Evolutionary conservation across 2,329 filamentous ascomycete genomes (phyloP).

Genomic region (Biscogniauxia mediterranea): DNA sequence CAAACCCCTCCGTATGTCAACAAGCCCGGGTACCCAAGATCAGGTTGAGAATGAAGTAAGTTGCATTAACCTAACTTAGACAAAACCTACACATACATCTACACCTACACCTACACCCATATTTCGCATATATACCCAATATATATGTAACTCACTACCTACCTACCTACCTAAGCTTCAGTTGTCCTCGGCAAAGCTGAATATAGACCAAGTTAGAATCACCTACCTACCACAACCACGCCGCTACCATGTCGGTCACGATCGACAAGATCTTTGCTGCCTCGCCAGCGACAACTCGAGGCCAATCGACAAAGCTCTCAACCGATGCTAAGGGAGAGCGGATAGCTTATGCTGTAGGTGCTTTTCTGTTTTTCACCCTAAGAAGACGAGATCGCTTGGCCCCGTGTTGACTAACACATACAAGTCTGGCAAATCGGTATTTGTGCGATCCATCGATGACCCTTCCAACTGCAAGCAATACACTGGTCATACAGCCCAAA

Average conservation of each 20-base stretch:
- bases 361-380: not conserved
- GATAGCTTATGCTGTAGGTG: conserved; percentile 83
- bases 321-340: conserved; percentile 85
- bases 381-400: not conserved
- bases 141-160: not conserved
- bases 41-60: not conserved
- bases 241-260: conserved; percentile 49
- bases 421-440: conserved; percentile 93
- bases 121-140: not conserved
- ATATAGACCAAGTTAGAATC: no score
- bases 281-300: conserved; percentile 77
- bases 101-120: no score
- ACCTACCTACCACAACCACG: not conserved
- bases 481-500: conserved; percentile 82
- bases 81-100: not conserved
- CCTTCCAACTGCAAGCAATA: conserved; percentile 85
- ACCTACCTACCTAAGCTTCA: not conserved
- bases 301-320: conserved; percentile 85
- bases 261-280: conserved; percentile 77
- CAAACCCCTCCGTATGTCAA: conserved; percentile 6
- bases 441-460: conserved; percentile 90
- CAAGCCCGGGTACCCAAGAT: not conserved
- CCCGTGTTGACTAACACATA: conserved; percentile 13
- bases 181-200: not conserved
- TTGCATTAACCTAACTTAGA: no score